phyloP scores from a whole-genome alignment of 768 basidiomycete genomes.

The Trametes cubensis region DNA sequence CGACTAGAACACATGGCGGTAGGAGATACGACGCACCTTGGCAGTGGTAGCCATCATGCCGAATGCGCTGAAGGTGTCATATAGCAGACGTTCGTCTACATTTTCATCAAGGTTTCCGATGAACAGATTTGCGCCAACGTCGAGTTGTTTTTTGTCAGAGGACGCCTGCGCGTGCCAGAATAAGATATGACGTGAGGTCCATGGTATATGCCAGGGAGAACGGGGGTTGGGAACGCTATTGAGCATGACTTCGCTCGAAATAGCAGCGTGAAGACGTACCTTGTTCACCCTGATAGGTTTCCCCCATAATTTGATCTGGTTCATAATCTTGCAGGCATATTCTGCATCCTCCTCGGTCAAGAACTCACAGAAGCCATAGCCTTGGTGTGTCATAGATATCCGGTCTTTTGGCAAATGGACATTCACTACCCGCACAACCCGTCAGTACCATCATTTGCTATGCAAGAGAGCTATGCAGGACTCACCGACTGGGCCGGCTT shows the following conservation, averaged over 20 bases:
- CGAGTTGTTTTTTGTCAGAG: constrained; percentile 96
- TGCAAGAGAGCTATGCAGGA: constrained; percentile 19
- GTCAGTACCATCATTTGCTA: neutral
- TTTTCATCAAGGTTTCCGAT: constrained; percentile 95
- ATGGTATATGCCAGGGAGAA: neutral
- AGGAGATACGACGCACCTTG: constrained; percentile 54
- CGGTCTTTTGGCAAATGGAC: constrained; percentile 98
- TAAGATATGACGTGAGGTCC: neutral
- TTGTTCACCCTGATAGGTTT: constrained; percentile 99
- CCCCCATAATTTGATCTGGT: constrained; percentile 98
- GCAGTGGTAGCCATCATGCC: constrained; percentile 91
- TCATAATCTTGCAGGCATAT: constrained; percentile 99
- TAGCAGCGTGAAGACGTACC: constrained; percentile 50
- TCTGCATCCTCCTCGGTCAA: constrained; percentile 98
- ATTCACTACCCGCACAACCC: constrained; percentile 63
- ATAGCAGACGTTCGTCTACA: constrained; percentile 89
- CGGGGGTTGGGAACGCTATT: constrained; percentile 21
- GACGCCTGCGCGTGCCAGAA: constrained; percentile 65
- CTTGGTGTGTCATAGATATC: constrained; percentile 97
- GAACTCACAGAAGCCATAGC: constrained; percentile 99
- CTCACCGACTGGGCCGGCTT: constrained; percentile 98
- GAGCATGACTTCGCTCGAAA: neutral
- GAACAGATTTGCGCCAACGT: constrained; percentile 97
- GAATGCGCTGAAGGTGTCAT: constrained; percentile 95
- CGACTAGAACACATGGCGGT: constrained; percentile 8